Evolutionary conservation across 2,329 filamentous ascomycete species (phyloP), one percentile per base, ranked within the genome.

Genomic region (Fusarium zealandicum): DNA sequence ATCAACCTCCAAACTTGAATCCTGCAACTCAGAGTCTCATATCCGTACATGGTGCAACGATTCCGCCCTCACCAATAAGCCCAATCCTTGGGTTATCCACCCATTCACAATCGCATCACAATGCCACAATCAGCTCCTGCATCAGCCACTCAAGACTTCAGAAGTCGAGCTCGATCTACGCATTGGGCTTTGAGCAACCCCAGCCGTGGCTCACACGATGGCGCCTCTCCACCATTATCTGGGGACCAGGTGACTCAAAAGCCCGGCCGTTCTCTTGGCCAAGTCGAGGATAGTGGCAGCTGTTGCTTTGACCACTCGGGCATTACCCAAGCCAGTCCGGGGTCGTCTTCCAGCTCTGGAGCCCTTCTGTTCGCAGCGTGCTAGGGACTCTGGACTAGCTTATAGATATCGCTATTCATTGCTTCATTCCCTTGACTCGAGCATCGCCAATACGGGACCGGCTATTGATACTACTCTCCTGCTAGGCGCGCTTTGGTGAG

Each of bases 381-480:
- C n/a, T n/a, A 31, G 5, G 25, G 40, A 36, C 42, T 59, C 31
- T 35, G 42, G 28, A 43, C 41, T 55, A 25, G 9, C 22, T 7
- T 9, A 48, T 27, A 41, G 36, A 38, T 50, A 20, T 27, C 17
- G 37, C 56, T 40, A 25, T 49, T 35, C 39, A 55, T 52, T 41
- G 31, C 39, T 58, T 44, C 50, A 65, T 64, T 49, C 51, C 37
- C 50, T 64, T 64, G 59, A 65, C 62, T 64, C 56, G 38, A 43
- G 32, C 32, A 59, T 51, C 47, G 41, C 28, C 44, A 51, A 43
- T 50, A 37, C 32, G 30, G 22, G 12, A 14, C 27, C 16, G 33
- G 31, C 60, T 57, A 44, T 33, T 52, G 40, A 17, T 50, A 42
- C 32, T 45, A 28, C 41, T 43, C 18, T 30, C 32, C 30, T 20